Base-by-base conservation (phyloP, 1,284 basidiomycete genomes). In the Abortiporus biennis region DNA sequence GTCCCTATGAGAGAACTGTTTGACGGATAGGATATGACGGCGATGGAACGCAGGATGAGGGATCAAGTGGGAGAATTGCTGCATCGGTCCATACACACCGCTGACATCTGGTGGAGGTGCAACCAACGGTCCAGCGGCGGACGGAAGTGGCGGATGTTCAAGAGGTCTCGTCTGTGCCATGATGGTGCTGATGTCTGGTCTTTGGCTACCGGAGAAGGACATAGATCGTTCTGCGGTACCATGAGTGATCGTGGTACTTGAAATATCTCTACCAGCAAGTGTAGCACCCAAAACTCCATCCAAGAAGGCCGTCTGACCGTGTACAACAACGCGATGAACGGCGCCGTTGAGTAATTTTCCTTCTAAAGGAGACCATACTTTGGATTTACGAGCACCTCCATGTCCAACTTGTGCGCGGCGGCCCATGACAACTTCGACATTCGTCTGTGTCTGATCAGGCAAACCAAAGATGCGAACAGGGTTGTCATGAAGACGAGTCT, bases 11-110 rank as follows among this genome's bases (percentile, higher is more conserved):
- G 73, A 81, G 65, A 99, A 95, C 58, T 97, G 93, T 63, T 92
- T 94, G 51, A 98, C 94, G 0, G 91, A 85, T 13, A 99, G 77
- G 48, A 99, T 94, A 64, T 98, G 92, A 38, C 92, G 84, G 44
- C 92, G 79, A 51, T 85, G 68, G 78, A 90, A 85, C 19, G 88
- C 74, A 4, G 84, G 80, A 52, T 83, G 79, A 30, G 76, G 74
- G 34, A 69, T 59, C 31, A 76, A 61, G 31, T 67, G 63, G 12
- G 64, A 53, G 46, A 76, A 63, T 16, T 61, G 46, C 56, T 68
- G 40, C 58, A 60, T 46, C 61, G 67, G 47, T 1, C 58, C 62
- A 27, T 59, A 51, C n/a, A 57, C 37, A 24, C 17, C 21, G 32
- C 31, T 22, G 8, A 34, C 15, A 9, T 13, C 6, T 5, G 36